Evolutionary conservation across 805 yeast species (phyloP), one percentile per base, ranked within the genome.

Genomic region (Nakazawaea populi): DNA sequence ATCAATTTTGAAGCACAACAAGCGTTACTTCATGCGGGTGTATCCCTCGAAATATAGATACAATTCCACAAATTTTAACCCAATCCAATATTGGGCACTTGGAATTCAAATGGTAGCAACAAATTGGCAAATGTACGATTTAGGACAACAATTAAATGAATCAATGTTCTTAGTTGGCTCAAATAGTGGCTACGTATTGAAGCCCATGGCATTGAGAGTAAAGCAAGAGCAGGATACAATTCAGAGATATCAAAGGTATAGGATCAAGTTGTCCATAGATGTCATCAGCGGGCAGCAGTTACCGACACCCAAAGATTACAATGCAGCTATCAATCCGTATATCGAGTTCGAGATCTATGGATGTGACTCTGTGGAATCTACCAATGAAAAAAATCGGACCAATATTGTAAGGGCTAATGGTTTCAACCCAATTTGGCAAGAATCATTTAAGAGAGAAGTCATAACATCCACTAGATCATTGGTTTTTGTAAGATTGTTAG

Each of bases 61-160:
- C 55, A 83, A 74, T 48, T 89, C 97, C 1, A 75, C 87, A 3
- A 94, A 94, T 60, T 91, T 89, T 61, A 77, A 77, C 42, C 98
- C 99, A 0, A 66, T 88, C 1, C 65, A 66, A 0, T 89, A 80
- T 60, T 94, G 99, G 99, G 74, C 74, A 46, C 71, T 77, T 44
- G 99, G 99, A 0, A 85, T 78, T 9, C 99, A 94, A 62, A 80
- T 94, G 89, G 98, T 88, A 4, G 98, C 99, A 0, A 84, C 96
- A 0, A 94, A 92, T 62, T 92, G 97, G 97, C 99, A 92, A 66
- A 85, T 94, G 0, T 85, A 80, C 62, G 99, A 94, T 61, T 52
- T 82, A 14, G 97, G 97, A 0, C 92, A 91, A 62, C 96, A 90
- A 61, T 60, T 94, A 9, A 91, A 90, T 63, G 87, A 87, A 55